phyloP scores from a whole-genome alignment of 768 basidiomycete species.

The Pleurotus pulmonarius region DNA sequence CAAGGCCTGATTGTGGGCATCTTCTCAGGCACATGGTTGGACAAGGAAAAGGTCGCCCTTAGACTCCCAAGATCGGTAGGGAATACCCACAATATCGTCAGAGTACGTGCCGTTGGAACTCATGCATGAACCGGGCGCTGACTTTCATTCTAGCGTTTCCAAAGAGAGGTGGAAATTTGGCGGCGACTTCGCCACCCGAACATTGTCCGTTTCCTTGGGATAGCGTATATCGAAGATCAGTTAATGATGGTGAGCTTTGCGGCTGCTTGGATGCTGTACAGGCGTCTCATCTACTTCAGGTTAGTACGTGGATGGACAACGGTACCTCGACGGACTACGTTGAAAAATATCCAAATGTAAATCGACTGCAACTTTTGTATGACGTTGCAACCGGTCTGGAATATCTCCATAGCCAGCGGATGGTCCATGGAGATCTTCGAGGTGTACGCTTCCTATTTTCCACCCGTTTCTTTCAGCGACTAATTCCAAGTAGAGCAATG shows the following conservation, averaged over 20 bases:
- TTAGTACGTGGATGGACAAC: slow-evolving; percentile 44
- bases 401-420: slow-evolving; percentile 32
- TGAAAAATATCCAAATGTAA: slow-evolving; percentile 22
- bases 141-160: slow-evolving; percentile 29
- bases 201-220: slow-evolving; percentile 34
- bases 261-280: not conserved
- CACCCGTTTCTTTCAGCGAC: not conserved
- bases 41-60: slow-evolving; percentile 30
- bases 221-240: not conserved
- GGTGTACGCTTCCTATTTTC: slow-evolving; percentile 23
- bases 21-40: slow-evolving; percentile 37
- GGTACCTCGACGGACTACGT: slow-evolving; percentile 35
- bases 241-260: not conserved
- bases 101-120: slow-evolving; percentile 18
- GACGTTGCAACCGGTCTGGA: slow-evolving; percentile 38
- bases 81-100: slow-evolving; percentile 28
- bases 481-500: slow-evolving; percentile 31
- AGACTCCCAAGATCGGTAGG: slow-evolving; percentile 31
- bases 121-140: not conserved
- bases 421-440: slow-evolving; percentile 40
- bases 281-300: slow-evolving; percentile 15
- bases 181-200: slow-evolving; percentile 36
- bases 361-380: slow-evolving; percentile 32
- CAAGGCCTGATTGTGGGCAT: not conserved
- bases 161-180: slow-evolving; percentile 40